Evolutionary conservation across 1,284 basidiomycete genomes (phyloP).

Genomic region (Phlebopus sp.): DNA sequence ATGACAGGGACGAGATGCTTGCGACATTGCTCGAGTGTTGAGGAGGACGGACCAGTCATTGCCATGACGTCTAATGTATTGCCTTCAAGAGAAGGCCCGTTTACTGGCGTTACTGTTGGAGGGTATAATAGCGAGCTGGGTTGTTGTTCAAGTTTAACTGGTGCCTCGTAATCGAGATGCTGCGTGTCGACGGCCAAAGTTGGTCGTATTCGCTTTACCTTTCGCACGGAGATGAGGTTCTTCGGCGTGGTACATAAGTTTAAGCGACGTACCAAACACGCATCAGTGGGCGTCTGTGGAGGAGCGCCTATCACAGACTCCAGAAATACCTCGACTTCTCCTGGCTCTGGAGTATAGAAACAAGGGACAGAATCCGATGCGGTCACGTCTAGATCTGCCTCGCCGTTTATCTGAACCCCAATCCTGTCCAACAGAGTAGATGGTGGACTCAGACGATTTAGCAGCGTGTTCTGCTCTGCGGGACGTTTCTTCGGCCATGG

Average conservation of each 20-base stretch:
- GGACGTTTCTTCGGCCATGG: conserved; percentile 7
- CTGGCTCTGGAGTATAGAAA: conserved; percentile 21
- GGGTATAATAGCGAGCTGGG: conserved; percentile 9
- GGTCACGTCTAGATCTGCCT: not conserved
- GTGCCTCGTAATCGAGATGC: conserved; percentile 10
- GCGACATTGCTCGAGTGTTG: conserved; percentile 28
- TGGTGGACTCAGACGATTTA: conserved; percentile 18
- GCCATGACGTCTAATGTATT: conserved; percentile 7
- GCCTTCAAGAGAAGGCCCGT: conserved; percentile 9
- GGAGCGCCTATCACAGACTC: conserved; percentile 22
- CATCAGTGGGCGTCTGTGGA: conserved; percentile 2
- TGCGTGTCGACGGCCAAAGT: conserved; percentile 16
- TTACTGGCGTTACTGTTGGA: conserved; percentile 12
- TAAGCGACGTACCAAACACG: conserved; percentile 17
- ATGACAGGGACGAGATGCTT: conserved; percentile 25
- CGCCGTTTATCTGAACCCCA: conserved; percentile 8
- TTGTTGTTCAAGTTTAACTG: conserved; percentile 7
- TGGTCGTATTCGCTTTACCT: conserved; percentile 10
- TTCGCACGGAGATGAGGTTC: conserved; percentile 1
- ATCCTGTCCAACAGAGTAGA: conserved; percentile 23
- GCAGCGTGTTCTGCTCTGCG: conserved; percentile 6
- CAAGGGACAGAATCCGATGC: conserved; percentile 9
- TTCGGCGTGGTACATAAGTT: conserved; percentile 6
- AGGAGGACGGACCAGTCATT: conserved; percentile 7
- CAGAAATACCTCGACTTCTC: conserved; percentile 27